These are phyloP conservation scores for Hippophae rhamnoides DNA, from an alignment of 306 rosid species.

Conservation along the genomic window DNA sequence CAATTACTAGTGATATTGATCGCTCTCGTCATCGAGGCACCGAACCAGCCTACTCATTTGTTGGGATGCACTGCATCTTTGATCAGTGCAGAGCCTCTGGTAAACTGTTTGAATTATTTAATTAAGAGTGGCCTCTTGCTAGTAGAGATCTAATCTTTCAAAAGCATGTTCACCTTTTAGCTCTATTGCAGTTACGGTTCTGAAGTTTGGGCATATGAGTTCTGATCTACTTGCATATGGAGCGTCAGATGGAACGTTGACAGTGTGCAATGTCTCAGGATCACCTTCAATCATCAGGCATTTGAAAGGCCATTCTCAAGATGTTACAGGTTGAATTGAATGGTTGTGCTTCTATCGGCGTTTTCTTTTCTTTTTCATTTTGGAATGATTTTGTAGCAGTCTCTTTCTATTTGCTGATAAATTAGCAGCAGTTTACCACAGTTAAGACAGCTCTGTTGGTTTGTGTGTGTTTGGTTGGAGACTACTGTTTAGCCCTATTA, in stretches of 20 bases:
- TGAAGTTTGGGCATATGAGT: constrained; percentile 97
- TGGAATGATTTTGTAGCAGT: background rate
- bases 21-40: constrained; percentile 38
- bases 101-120: constrained; percentile 17
- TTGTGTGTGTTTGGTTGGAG: background rate
- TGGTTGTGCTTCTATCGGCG: constrained; percentile 41
- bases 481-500: background rate
- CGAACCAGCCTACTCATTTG: constrained; percentile 86
- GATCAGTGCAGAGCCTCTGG: constrained; percentile 92
- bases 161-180: constrained; percentile 25
- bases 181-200: constrained; percentile 63
- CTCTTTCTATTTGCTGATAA: background rate
- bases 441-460: too few relatives aligned
- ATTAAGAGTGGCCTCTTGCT: background rate
- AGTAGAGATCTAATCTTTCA: constrained; percentile 12
- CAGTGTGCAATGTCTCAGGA: constrained; percentile 80
- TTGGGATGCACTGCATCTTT: constrained; percentile 95
- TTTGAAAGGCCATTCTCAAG: constrained; percentile 79
- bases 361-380: constrained; percentile 5
- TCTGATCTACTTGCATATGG: constrained; percentile 97
- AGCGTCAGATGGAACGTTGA: constrained; percentile 90
- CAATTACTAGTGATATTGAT: constrained; percentile 61
- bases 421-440: too few relatives aligned
- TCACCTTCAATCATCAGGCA: constrained; percentile 67
- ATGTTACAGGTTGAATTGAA: constrained; percentile 85